Evolutionary conservation across 2,329 filamentous ascomycete species (phyloP).

Genomic region (Botrytis medusae): DNA sequence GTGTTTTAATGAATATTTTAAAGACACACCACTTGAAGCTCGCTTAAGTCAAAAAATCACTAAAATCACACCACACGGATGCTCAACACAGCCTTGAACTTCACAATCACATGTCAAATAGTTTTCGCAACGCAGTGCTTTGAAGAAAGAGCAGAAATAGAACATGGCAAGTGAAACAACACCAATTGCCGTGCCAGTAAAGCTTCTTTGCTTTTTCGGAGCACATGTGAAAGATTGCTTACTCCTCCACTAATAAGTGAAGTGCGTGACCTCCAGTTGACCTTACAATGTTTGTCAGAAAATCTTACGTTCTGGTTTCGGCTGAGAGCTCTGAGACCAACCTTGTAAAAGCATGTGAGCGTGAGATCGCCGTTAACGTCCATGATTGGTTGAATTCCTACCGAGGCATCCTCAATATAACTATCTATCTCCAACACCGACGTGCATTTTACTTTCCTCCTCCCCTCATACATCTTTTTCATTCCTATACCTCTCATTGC

Average conservation of each 20-base stretch:
- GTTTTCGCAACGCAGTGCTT: too few relatives aligned
- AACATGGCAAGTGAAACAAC: background rate
- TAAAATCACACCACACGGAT: background rate
- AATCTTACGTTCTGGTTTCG: constrained; percentile 12
- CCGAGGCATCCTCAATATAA: constrained; percentile 20
- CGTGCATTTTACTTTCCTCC: background rate
- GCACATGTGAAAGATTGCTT: background rate
- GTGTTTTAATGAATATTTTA: background rate
- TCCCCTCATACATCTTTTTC: background rate
- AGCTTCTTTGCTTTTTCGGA: background rate
- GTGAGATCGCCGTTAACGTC: constrained; percentile 1
- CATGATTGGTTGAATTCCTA: constrained; percentile 19
- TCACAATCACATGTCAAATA: constrained; percentile 22
- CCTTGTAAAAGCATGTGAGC: constrained; percentile 21
- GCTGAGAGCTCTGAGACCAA: constrained; percentile 10
- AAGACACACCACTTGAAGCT: background rate
- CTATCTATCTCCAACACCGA: background rate
- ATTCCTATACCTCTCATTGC: background rate
- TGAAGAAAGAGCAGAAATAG: background rate
- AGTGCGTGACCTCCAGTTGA: background rate
- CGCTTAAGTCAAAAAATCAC: background rate
- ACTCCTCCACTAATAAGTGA: background rate
- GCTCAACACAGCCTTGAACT: background rate
- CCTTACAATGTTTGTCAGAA: background rate
- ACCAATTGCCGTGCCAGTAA: background rate